Evolutionary conservation across 2,329 filamentous ascomycete genomes (phyloP).

Genomic region (Diaporthe aspalathi): DNA sequence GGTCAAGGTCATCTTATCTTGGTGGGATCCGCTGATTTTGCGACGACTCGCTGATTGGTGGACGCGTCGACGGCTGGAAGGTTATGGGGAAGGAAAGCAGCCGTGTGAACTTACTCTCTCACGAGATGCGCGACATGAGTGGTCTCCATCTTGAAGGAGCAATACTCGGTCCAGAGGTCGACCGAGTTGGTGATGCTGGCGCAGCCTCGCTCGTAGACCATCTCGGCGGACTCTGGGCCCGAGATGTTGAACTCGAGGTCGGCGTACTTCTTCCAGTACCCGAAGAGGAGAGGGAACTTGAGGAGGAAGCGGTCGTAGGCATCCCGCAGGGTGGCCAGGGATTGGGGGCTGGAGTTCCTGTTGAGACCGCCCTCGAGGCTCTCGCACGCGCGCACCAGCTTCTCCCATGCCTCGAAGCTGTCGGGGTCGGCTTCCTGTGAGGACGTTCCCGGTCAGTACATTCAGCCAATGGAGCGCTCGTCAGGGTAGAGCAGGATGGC

Average conservation of each 20-base stretch:
- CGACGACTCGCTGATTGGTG: slow-evolving; percentile 47
- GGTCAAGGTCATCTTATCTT: slow-evolving; percentile 40
- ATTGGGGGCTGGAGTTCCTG: slow-evolving; percentile 94
- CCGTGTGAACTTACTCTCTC: slow-evolving; percentile 96
- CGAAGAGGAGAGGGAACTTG: slow-evolving; percentile 95
- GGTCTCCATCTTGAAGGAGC: slow-evolving; percentile 97
- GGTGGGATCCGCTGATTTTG: slow-evolving; percentile 56
- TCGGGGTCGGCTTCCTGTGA: slow-evolving; percentile 77
- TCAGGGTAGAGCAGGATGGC: too few relatives aligned
- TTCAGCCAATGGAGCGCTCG: not conserved
- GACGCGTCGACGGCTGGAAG: slow-evolving; percentile 46
- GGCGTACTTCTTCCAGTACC: slow-evolving; percentile 99
- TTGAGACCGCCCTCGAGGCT: slow-evolving; percentile 91
- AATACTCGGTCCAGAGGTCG: slow-evolving; percentile 97
- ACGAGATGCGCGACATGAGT: slow-evolving; percentile 94
- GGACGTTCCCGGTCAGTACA: slow-evolving; percentile 31
- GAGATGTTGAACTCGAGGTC: slow-evolving; percentile 97
- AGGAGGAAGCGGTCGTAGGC: slow-evolving; percentile 92
- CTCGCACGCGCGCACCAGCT: slow-evolving; percentile 85
- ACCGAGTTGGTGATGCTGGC: slow-evolving; percentile 93
- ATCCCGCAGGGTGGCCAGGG: slow-evolving; percentile 86
- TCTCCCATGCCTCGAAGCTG: slow-evolving; percentile 95
- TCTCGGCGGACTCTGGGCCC: slow-evolving; percentile 95
- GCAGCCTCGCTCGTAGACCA: slow-evolving; percentile 96
- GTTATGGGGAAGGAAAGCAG: slow-evolving; percentile 73